phyloP scores from a whole-genome alignment of 225 moss, liverwort and hornwort species.

The Marchantia paleacea region DNA sequence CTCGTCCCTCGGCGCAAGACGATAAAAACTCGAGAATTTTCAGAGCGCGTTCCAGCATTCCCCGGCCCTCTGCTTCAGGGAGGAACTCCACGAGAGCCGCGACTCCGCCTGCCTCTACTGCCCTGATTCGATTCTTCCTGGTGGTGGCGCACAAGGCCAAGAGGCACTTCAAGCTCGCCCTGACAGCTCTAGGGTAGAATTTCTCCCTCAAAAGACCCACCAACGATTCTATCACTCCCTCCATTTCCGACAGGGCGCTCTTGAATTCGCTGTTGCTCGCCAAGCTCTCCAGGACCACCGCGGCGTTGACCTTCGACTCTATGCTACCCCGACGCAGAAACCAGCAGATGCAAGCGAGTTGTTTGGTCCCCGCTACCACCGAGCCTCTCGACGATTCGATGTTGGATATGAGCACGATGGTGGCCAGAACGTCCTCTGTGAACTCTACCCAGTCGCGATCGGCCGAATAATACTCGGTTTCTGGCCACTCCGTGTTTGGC shows the following conservation, averaged over 20 bases:
- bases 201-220: constrained; percentile 52
- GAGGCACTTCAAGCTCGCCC: constrained; percentile 55
- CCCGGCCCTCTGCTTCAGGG: constrained; percentile 39
- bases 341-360: constrained; percentile 47
- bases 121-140: constrained; percentile 56
- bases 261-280: constrained; percentile 38
- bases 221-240: constrained; percentile 49
- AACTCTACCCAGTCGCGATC: constrained; percentile 28
- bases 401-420: constrained; percentile 45
- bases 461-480: background rate
- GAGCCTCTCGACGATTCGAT: constrained; percentile 43
- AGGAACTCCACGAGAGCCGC: constrained; percentile 56
- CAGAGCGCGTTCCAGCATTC: constrained; percentile 49
- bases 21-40: constrained; percentile 66
- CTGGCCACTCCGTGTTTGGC: background rate
- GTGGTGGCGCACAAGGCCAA: constrained; percentile 42
- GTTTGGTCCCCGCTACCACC: constrained; percentile 37
- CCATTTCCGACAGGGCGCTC: constrained; percentile 31
- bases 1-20: constrained; percentile 75
- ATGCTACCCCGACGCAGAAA: constrained; percentile 47
- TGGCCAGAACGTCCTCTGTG: constrained; percentile 51
- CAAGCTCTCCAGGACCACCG: constrained; percentile 40
- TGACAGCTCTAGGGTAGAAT: constrained; percentile 39
- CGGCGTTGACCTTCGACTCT: constrained; percentile 57
- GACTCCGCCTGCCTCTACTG: constrained; percentile 62